These are phyloP conservation scores for Podaxis carcinomalis DNA, from an alignment of 768 basidiomycete genomes.

Conservation along the genomic window DNA sequence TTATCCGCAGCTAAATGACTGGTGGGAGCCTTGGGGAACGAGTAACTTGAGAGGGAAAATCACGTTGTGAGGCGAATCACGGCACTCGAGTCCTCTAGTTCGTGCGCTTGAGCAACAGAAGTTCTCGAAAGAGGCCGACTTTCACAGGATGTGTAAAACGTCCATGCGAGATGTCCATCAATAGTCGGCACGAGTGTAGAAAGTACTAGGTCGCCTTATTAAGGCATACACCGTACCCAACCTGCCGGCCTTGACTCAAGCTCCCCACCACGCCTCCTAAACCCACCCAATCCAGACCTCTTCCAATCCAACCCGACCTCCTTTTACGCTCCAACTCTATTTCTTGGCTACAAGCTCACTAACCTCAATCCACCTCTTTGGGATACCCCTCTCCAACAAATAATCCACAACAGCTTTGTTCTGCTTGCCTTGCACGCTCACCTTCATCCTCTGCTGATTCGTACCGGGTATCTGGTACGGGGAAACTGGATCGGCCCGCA, in stretches of 20 bases:
- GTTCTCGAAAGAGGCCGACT: not conserved
- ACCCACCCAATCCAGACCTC: not conserved
- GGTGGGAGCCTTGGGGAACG: not conserved
- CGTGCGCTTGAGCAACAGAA: not conserved
- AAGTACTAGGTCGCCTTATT: not conserved
- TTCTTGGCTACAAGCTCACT: slow-evolving; percentile 48
- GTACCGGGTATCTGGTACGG: slow-evolving; percentile 1
- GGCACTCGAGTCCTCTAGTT: not conserved
- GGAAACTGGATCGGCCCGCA: not conserved
- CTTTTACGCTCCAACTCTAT: slow-evolving; percentile 16
- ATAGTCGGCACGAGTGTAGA: not conserved
- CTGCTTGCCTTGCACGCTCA: slow-evolving; percentile 87
- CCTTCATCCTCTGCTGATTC: slow-evolving; percentile 45
- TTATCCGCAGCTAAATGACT: not conserved
- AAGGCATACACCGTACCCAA: not conserved
- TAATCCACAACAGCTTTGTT: slow-evolving; percentile 61
- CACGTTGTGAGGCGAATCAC: not conserved
- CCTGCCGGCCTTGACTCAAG: not conserved
- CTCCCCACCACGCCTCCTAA: not conserved
- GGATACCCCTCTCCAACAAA: slow-evolving; percentile 65
- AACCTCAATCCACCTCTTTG: slow-evolving; percentile 75
- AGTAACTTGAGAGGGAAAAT: not conserved
- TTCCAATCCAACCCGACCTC: not conserved
- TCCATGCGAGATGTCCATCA: not conserved
- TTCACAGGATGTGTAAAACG: not conserved